These are phyloP conservation scores for Dipodascopsis tothii DNA, from an alignment of 805 yeast genomes.

Conservation along the genomic window DNA sequence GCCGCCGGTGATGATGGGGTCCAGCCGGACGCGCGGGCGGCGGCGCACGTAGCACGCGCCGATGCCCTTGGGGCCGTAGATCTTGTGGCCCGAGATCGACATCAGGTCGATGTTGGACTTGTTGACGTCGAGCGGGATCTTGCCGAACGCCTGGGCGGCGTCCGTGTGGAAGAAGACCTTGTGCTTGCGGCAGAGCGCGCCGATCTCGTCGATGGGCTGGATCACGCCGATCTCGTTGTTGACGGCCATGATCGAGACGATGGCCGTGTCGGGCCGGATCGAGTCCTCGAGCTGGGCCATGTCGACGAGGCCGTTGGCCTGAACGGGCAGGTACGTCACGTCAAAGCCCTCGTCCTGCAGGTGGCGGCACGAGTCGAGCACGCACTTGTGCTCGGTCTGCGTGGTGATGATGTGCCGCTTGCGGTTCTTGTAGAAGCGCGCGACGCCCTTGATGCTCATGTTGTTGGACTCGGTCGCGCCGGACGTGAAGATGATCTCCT, in stretches of 20 bases:
- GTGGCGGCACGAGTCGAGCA: constrained; percentile 90
- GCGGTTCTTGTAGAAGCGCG: constrained; percentile 80
- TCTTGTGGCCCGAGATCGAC: constrained; percentile 92
- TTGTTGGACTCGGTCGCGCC: constrained; percentile 98
- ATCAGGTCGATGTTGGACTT: constrained; percentile 84
- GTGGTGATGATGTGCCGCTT: constrained; percentile 92
- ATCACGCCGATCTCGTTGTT: constrained; percentile 97
- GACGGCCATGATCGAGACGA: constrained; percentile 93
- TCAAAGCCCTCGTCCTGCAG: constrained; percentile 96
- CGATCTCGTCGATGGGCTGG: constrained; percentile 93
- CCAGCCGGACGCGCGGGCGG: constrained; percentile 95
- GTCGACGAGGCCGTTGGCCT: constrained; percentile 67
- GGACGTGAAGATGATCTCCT: constrained; percentile 91
- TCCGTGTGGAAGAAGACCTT: constrained; percentile 96
- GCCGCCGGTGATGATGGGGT: constrained; percentile 93
- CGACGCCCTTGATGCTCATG: constrained; percentile 91
- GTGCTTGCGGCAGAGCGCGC: constrained; percentile 71
- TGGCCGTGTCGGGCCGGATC: constrained; percentile 81
- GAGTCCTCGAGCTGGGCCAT: constrained; percentile 71
- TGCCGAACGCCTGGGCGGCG: constrained; percentile 95
- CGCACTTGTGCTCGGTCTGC: constrained; percentile 97
- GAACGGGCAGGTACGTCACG: constrained; percentile 84
- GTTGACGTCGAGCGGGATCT: constrained; percentile 86
- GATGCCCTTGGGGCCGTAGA: constrained; percentile 95
- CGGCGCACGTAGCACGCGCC: constrained; percentile 95